These are phyloP conservation scores for Aphanomyces euteiches DNA, from an alignment of 352 stramenopile genomes.

Conservation along the genomic window DNA sequence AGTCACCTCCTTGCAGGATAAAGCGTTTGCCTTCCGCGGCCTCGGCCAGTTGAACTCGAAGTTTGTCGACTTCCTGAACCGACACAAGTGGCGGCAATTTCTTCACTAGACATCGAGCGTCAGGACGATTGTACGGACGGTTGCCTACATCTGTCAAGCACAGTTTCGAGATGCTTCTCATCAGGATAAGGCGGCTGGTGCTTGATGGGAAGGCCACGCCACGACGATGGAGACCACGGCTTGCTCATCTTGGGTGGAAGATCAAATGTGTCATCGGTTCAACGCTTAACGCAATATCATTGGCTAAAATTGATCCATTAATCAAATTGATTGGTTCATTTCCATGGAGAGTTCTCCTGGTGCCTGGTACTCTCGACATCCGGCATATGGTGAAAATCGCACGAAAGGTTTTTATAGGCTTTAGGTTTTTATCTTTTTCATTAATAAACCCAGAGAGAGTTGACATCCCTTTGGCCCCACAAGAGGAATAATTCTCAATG, in stretches of 20 bases:
- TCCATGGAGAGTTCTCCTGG: constrained; percentile 1
- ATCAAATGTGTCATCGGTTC: neutral
- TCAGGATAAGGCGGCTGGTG: constrained; percentile 79
- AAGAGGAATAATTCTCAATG: too few species aligned
- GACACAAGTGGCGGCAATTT: constrained; percentile 92
- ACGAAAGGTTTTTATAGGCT: too few species aligned
- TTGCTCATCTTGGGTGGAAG: neutral
- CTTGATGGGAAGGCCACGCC: constrained; percentile 72
- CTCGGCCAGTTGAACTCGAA: constrained; percentile 90
- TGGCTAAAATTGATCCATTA: too few species aligned
- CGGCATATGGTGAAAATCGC: neutral
- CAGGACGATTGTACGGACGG: neutral
- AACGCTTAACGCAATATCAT: too few species aligned
- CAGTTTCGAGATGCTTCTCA: constrained; percentile 56
- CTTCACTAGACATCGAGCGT: constrained; percentile 43
- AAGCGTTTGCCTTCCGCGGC: constrained; percentile 96
- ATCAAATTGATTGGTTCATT: neutral
- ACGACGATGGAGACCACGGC: constrained; percentile 66
- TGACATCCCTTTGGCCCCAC: too few species aligned
- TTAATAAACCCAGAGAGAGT: too few species aligned
- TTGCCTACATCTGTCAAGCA: constrained; percentile 63
- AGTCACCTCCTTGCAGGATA: constrained; percentile 98
- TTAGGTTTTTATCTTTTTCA: too few species aligned
- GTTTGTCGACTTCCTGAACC: constrained; percentile 90
- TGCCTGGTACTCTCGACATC: neutral